Conservation (phyloP, 257 asterid genomes). For the Echites panduratus region DNA sequence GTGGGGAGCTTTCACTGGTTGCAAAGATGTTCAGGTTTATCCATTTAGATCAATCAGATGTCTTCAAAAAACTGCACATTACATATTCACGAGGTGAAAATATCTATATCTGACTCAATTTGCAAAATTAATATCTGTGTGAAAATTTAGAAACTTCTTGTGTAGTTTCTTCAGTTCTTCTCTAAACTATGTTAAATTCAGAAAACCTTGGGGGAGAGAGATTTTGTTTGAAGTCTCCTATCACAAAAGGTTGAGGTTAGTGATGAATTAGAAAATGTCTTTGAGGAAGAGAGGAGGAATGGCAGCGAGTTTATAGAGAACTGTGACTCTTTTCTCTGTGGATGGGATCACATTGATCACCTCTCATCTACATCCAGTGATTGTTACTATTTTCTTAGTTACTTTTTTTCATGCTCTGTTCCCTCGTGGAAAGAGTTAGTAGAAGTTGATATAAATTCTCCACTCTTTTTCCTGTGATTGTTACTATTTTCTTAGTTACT, state of each 20-base stretch:
- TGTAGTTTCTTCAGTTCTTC: background rate
- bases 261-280: no score
- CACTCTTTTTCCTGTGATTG: no score
- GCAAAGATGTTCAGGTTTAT: background rate
- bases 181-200: background rate
- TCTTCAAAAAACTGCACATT: background rate
- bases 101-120: background rate
- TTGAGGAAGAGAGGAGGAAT: no score
- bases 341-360: background rate
- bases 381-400: no score
- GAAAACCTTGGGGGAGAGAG: background rate
- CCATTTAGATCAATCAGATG: background rate
- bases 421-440: no score
- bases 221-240: background rate
- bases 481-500: no score
- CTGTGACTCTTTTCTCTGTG: no score
- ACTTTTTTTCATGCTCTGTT: no score
- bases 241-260: background rate
- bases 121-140: background rate
- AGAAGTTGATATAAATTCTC: no score
- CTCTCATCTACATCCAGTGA: background rate
- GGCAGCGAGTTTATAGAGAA: background rate
- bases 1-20: background rate
- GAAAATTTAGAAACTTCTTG: background rate
- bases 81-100: background rate